phyloP scores from a whole-genome alignment of 768 basidiomycete genomes.

The Calocybe indica region DNA sequence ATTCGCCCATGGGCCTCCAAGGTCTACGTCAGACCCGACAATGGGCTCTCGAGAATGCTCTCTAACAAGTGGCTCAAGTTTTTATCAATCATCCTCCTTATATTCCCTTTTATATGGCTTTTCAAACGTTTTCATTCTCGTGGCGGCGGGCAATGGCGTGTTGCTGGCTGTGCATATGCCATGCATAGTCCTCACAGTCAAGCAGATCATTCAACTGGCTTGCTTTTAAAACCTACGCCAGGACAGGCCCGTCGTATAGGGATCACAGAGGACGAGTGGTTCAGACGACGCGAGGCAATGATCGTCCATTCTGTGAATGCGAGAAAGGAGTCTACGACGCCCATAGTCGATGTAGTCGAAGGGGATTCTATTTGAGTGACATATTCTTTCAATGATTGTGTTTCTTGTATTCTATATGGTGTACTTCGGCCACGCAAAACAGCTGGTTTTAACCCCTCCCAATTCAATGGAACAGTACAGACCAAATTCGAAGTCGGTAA shows the following conservation, averaged over 20 bases:
- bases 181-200: constrained; percentile 40
- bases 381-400: no score
- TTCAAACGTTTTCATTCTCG: constrained; percentile 60
- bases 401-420: no score
- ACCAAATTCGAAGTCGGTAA: no score
- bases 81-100: constrained; percentile 58
- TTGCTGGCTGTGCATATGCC: constrained; percentile 74
- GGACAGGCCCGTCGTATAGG: constrained; percentile 46
- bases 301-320: constrained; percentile 55
- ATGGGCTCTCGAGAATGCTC: constrained; percentile 57
- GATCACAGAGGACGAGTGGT: constrained; percentile 72
- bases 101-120: constrained; percentile 81
- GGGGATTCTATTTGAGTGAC: constrained; percentile 20
- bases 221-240: constrained; percentile 12
- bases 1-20: constrained; percentile 41
- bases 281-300: constrained; percentile 66
- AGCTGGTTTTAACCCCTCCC: no score
- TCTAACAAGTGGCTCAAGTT: constrained; percentile 69
- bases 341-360: constrained; percentile 15
- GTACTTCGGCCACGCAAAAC: no score
- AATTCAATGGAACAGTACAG: no score
- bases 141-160: constrained; percentile 72
- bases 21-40: constrained; percentile 65
- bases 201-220: no score
- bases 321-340: constrained; percentile 34